phyloP scores from a whole-genome alignment of 2,329 filamentous ascomycete genomes.

The Grosmannia serpens region DNA sequence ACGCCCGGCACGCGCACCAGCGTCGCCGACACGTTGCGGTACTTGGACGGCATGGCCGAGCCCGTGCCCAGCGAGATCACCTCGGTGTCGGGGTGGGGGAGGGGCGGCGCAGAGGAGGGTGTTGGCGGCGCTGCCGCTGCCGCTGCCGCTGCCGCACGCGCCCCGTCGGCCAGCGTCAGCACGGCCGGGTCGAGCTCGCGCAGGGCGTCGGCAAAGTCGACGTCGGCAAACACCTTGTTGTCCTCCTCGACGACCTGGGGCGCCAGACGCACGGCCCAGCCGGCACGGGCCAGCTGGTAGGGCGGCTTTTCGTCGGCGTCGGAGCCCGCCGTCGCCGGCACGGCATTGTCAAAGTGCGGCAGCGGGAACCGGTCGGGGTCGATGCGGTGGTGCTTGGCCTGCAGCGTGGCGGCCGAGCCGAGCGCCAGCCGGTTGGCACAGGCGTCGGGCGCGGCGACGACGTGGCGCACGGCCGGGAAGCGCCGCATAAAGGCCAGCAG shows the following conservation, averaged over 20 bases:
- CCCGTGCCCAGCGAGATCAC: conserved; percentile 84
- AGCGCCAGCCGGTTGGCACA: conserved; percentile 67
- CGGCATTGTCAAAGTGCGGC: conserved; percentile 51
- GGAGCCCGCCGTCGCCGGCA: background rate
- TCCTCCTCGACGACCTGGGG: conserved; percentile 34
- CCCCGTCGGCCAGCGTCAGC: conserved; percentile 38
- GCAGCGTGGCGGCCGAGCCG: conserved; percentile 52
- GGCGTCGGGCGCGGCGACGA: conserved; percentile 63
- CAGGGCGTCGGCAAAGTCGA: conserved; percentile 34
- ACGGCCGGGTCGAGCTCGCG: conserved; percentile 30
- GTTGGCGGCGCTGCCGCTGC: conserved; percentile 38
- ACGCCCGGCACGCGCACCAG: conserved; percentile 71
- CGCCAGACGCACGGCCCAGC: conserved; percentile 34
- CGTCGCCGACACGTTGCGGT: conserved; percentile 88
- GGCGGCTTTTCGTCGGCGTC: background rate
- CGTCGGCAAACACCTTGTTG: conserved; percentile 32
- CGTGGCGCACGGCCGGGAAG: conserved; percentile 53
- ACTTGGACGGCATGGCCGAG: conserved; percentile 80
- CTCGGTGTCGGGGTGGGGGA: conserved; percentile 49
- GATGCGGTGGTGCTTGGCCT: conserved; percentile 58
- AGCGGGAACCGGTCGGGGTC: conserved; percentile 64
- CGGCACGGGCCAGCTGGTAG: conserved; percentile 30
- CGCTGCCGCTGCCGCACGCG: conserved; percentile 28
- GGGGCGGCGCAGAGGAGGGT: background rate
- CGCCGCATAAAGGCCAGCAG: conserved; percentile 60